Percentiles rank a stretch among this genome's conserved stretches.
Evolutionary conservation across 1,284 basidiomycete species (phyloP).

Genomic region (Fomitopsis betulina): DNA sequence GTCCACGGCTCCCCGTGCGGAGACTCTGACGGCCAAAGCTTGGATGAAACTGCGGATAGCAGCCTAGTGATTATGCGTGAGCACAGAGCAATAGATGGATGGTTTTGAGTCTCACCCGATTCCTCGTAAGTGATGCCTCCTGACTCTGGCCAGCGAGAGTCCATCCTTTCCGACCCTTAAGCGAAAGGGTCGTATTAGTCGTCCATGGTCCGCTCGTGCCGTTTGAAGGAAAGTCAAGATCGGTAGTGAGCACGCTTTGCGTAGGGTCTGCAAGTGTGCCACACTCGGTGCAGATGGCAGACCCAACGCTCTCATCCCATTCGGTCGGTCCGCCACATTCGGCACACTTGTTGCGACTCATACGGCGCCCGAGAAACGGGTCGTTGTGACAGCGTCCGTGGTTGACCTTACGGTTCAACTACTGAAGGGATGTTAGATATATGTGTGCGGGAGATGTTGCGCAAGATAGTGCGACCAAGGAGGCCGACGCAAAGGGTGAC

Average conservation of each 20-base stretch:
- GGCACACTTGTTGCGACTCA: slow-evolving; percentile 33
- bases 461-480: too few species aligned
- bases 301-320: slow-evolving; percentile 53
- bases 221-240: slow-evolving; percentile 31
- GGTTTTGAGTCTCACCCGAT: slow-evolving; percentile 40
- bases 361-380: slow-evolving; percentile 11
- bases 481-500: neutral
- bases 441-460: too few species aligned
- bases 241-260: slow-evolving; percentile 50
- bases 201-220: slow-evolving; percentile 25
- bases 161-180: slow-evolving; percentile 49
- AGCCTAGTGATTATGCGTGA: slow-evolving; percentile 33
- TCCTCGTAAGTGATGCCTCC: slow-evolving; percentile 53
- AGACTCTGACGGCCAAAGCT: slow-evolving; percentile 51
- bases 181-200: slow-evolving; percentile 27
- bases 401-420: neutral
- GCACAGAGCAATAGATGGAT: slow-evolving; percentile 5
- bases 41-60: slow-evolving; percentile 58
- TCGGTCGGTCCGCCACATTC: slow-evolving; percentile 50
- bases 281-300: slow-evolving; percentile 58
- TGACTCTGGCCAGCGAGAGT: slow-evolving; percentile 58
- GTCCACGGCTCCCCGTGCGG: slow-evolving; percentile 48
- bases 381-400: neutral
- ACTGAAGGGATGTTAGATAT: too few species aligned
- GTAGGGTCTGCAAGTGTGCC: slow-evolving; percentile 60